phyloP scores from a whole-genome alignment of 768 basidiomycete species.

The Aureoboletus auriporus region DNA sequence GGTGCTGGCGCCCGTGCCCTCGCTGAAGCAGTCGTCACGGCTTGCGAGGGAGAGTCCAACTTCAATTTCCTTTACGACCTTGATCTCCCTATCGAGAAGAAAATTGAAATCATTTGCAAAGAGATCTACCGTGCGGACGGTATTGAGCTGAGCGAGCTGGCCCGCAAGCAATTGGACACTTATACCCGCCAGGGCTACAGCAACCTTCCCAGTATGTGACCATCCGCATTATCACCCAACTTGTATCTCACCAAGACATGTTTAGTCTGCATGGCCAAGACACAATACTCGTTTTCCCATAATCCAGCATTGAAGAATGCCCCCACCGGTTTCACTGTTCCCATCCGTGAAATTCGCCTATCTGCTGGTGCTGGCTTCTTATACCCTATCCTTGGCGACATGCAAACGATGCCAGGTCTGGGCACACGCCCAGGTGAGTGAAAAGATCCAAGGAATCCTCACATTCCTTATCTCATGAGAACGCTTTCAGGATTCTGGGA shows the following conservation, averaged over 20 bases:
- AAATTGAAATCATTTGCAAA: conserved; percentile 82
- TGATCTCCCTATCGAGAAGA: conserved; percentile 76
- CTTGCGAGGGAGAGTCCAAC: conserved; percentile 75
- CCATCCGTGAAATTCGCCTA: conserved; percentile 82
- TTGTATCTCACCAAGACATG: conserved; percentile 3
- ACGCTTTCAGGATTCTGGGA: conserved; percentile 76
- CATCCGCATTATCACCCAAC: background rate
- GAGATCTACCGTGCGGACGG: conserved; percentile 95
- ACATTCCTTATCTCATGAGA: conserved; percentile 9
- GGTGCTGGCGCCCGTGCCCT: conserved; percentile 86
- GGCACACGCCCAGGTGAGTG: conserved; percentile 79
- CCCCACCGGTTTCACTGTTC: conserved; percentile 89
- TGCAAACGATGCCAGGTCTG: conserved; percentile 98
- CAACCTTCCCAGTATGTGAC: conserved; percentile 65
- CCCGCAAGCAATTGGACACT: conserved; percentile 79
- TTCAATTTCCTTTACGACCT: conserved; percentile 96
- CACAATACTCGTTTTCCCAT: conserved; percentile 96
- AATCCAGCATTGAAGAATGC: conserved; percentile 89
- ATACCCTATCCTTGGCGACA: conserved; percentile 92
- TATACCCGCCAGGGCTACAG: conserved; percentile 90
- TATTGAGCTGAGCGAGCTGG: conserved; percentile 81
- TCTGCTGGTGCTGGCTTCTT: conserved; percentile 95
- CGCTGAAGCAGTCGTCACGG: conserved; percentile 86
- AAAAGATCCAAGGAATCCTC: background rate
- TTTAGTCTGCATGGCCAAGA: conserved; percentile 94